Evolutionary conservation across 805 yeast species (phyloP), one percentile per base, ranked within the genome.

Genomic region (Nakazawaea laoshanensis): DNA sequence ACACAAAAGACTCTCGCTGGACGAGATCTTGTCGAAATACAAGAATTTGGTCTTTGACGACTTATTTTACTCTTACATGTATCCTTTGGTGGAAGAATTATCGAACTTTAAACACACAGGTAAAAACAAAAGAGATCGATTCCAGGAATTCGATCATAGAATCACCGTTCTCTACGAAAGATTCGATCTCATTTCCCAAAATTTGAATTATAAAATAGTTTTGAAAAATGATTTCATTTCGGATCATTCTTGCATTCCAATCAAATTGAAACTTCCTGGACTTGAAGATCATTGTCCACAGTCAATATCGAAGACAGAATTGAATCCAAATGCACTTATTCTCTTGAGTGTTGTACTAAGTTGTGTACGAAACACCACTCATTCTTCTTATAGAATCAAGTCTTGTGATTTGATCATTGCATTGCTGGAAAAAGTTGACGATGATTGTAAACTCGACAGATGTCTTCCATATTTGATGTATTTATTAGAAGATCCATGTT

Each of bases 361-460:
- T 2, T 63, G 77, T 15, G 52, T 78, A 22, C 63, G 82, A 38
- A 68, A 81, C 27, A 70, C 84, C 0, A 65, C 71, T 6, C 69
- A 70, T 17, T 76, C 85, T 1, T 48, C 68, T 0, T 72, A 77
- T 25, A 63, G 84, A 39, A 50, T 78, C 7, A 71, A 74, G 45
- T 89, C 88, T 1, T 67, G 94, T 40, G 92, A 86, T 46, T 55
- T 88, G 40, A 67, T 92, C 1, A 52, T 84, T 7, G 82, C 85
- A 0, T 63, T 89, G 13, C 73, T 89, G 2, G 95, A 84, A 46
- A 70, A 74, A 37, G 61, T 86, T 2, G 70, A 73, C 16, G 97
- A 92, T 49, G 94, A 83, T 36, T 77, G 77, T 11, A 89, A 87
- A 49, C 59, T 92, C 24, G 96, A 92, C 51, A 57, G 96, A 28